Evolutionary conservation across 2,329 filamentous ascomycete genomes (phyloP).

Genomic region (Epichloe aotearoae): DNA sequence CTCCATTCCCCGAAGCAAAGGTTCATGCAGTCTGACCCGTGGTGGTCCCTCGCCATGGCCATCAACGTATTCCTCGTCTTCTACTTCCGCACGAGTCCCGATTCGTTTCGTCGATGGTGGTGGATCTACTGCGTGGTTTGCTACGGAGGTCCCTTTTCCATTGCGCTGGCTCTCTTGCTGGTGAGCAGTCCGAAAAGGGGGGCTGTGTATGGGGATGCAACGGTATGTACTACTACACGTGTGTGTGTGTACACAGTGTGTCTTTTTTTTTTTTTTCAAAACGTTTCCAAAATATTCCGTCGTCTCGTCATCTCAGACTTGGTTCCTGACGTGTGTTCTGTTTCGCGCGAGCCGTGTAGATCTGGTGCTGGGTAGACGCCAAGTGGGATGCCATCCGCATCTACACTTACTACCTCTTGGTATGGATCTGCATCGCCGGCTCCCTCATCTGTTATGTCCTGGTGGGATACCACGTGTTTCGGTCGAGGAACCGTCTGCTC

Average conservation of each 20-base stretch:
- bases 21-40: conserved; percentile 65
- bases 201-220: conserved; percentile 42
- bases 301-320: neutral
- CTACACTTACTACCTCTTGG: conserved; percentile 47
- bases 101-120: conserved; percentile 58
- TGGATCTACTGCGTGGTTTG: conserved; percentile 58
- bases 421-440: conserved; percentile 45
- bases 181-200: conserved; percentile 27
- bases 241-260: too few species aligned
- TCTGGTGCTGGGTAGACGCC: conserved; percentile 49
- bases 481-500: conserved; percentile 39
- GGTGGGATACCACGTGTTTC: conserved; percentile 47
- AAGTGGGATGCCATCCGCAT: conserved; percentile 44
- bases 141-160: conserved; percentile 58
- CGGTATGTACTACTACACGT: conserved; percentile 24
- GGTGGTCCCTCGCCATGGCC: conserved; percentile 74
- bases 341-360: conserved; percentile 20
- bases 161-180: conserved; percentile 52
- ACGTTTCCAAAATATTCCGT: too few species aligned
- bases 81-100: conserved; percentile 45
- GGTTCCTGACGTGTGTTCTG: neutral
- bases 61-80: conserved; percentile 65
- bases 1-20: conserved; percentile 13
- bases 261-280: neutral
- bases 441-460: conserved; percentile 42